Conservation (phyloP, 306 rosid species). For the Delonix regia region DNA sequence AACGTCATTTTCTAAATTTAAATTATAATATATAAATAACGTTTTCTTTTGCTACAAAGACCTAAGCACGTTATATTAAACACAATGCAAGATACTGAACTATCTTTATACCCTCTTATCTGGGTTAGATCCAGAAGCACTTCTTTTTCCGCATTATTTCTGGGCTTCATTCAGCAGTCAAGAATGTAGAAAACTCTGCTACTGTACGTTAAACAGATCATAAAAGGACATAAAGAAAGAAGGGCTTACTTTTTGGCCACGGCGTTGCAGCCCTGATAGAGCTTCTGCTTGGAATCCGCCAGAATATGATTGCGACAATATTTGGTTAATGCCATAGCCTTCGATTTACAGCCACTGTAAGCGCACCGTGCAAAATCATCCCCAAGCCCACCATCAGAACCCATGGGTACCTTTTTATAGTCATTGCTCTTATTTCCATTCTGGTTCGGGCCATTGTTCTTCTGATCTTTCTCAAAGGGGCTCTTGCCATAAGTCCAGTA, state of each 20-base stretch:
- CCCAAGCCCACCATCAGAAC: constrained; percentile 33
- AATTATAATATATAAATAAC: neutral
- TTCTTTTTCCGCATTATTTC: neutral
- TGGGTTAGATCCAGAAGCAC: neutral
- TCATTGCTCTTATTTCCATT: constrained; percentile 33
- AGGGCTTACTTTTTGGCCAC: constrained; percentile 42
- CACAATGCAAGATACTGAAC: neutral
- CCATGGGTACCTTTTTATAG: neutral
- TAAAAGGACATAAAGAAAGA: constrained; percentile 1
- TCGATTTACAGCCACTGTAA: constrained; percentile 42
- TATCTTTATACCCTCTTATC: neutral
- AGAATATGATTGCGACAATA: constrained; percentile 46
- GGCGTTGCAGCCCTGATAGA: constrained; percentile 36
- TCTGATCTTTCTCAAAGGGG: constrained; percentile 61
- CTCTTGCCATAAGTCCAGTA: constrained; percentile 76
- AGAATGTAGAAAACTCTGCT: neutral
- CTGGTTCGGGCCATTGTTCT: constrained; percentile 7
- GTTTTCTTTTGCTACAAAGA: neutral
- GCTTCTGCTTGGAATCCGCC: constrained; percentile 47
- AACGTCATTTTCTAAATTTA: neutral
- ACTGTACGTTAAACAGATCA: neutral
- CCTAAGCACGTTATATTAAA: constrained; percentile 11
- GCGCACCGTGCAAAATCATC: constrained; percentile 51
- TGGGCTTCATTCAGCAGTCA: neutral
- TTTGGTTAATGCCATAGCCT: constrained; percentile 50